Evolutionary conservation across 129 eudicot species (phyloP).

Genomic region (Flaveria linearis): DNA sequence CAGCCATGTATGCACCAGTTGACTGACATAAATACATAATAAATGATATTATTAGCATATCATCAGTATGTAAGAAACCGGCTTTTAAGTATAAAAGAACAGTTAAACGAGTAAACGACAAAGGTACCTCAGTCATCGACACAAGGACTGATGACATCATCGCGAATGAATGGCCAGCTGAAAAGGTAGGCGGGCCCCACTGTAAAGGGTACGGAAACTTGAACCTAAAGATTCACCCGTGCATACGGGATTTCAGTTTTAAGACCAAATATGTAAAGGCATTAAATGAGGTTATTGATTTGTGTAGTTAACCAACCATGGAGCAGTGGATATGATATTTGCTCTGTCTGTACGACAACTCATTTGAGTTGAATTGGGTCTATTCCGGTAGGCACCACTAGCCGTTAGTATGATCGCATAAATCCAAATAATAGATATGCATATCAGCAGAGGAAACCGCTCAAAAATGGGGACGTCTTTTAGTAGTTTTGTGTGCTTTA

Average conservation of each 20-base stretch:
- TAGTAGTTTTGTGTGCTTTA: constrained; percentile 76
- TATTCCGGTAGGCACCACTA: constrained; percentile 84
- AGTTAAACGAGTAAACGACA: neutral
- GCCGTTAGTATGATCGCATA: constrained; percentile 82
- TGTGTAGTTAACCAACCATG: constrained; percentile 57
- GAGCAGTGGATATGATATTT: constrained; percentile 85
- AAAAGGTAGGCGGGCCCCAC: constrained; percentile 99
- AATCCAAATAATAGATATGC: constrained; percentile 72
- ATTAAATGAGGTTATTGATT: neutral
- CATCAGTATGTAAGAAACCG: neutral
- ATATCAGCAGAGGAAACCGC: constrained; percentile 81
- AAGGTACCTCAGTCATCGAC: constrained; percentile 83
- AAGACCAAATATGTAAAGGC: neutral
- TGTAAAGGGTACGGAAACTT: constrained; percentile 94
- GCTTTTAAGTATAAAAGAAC: neutral
- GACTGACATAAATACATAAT: constrained; percentile 49
- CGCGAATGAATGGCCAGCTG: constrained; percentile 87
- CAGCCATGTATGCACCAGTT: constrained; percentile 94
- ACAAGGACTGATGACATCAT: constrained; percentile 99
- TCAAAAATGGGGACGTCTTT: constrained; percentile 89
- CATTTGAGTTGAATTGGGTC: constrained; percentile 55
- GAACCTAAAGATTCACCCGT: constrained; percentile 55
- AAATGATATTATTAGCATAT: neutral
- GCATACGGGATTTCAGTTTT: constrained; percentile 16
- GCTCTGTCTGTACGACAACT: constrained; percentile 95